Base-by-base conservation (phyloP, 2,329 filamentous ascomycete species). In the Xylariomycetidae sp. region DNA sequence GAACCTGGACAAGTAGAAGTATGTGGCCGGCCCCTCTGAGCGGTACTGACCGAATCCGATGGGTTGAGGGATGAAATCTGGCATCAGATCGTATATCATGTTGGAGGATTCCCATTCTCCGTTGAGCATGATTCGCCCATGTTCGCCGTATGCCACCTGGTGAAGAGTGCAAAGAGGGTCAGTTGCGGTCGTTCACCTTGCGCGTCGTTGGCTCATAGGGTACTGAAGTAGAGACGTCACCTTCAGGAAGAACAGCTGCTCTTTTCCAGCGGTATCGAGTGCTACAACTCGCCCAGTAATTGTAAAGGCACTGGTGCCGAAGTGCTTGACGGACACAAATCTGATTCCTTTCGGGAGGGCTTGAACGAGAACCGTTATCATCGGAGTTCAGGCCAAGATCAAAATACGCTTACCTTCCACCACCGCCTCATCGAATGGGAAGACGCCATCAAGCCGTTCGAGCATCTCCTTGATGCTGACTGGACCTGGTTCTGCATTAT, bases 1-100 rank as follows among this genome's bases (percentile, higher is more conserved):
- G 25, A 42, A 52, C 18, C 44, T 37, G 15, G 38, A 47, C 16
- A 51, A 27, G 29, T 39, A 48, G 22, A 48, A 52, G 6, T 47
- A 35, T 4, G 32, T 34, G 0, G 36, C 27, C 2, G 32, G 31
- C 10, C 23, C 10, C 10, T 8, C 13, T 3, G 16, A 12, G 4
- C 34, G 17, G 18, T 41, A 46, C 14, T 31, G 33, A 8, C 40
- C 42, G 14, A 32, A 50, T 2, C 22, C 28, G 14, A 38, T 4
- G 5, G 34, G 34, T 17, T 28, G 20, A 10, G 40, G 37, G 6
- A 38, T 32, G 15, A 40, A 37, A 29, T 34, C 32, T 5, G 28
- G 29, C 16, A 32, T 29, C n/a, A 37, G 15, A n/a, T 18, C 7
- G 18, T 42, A 22, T 10, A 40, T 30, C 10, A 32, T 6, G 17